Evolutionary conservation across 768 basidiomycete genomes (phyloP).

Genomic region (Boletus pseudopeckii): DNA sequence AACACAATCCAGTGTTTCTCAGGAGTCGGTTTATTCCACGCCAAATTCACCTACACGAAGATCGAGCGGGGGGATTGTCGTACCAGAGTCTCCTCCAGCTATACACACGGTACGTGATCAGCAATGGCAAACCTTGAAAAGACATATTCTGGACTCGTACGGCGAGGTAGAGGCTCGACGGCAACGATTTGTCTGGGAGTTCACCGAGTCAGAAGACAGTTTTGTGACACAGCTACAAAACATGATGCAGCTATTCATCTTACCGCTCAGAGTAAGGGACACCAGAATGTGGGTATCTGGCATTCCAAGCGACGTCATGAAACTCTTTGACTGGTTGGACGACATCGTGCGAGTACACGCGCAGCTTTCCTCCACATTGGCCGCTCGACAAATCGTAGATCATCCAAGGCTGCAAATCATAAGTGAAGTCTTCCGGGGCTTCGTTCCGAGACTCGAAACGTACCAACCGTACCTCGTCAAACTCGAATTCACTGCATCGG

Average conservation of each 20-base stretch:
- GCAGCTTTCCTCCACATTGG: conserved; percentile 52
- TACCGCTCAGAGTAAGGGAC: conserved; percentile 71
- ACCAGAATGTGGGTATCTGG: conserved; percentile 77
- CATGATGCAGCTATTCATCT: conserved; percentile 69
- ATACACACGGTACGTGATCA: conserved; percentile 12
- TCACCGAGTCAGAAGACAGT: conserved; percentile 62
- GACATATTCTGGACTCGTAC: conserved; percentile 27
- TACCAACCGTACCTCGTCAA: conserved; percentile 85
- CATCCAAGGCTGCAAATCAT: conserved; percentile 48
- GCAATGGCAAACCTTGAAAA: conserved; percentile 23
- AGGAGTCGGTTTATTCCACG: conserved; percentile 26
- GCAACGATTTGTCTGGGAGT: conserved; percentile 65
- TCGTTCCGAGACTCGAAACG: conserved; percentile 68
- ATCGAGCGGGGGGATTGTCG: conserved; percentile 8
- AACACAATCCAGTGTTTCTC: conserved; percentile 19
- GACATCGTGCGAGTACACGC: conserved; percentile 79
- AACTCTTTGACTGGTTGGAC: conserved; percentile 85
- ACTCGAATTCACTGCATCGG: conserved; percentile 55
- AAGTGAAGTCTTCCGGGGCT: conserved; percentile 55
- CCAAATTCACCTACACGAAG: conserved; percentile 10
- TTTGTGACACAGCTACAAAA: conserved; percentile 66
- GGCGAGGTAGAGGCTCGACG: conserved; percentile 55
- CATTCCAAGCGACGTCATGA: conserved; percentile 64
- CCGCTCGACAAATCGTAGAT: conserved; percentile 39
- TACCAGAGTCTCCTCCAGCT: conserved; percentile 7